These are phyloP conservation scores for Fusarium sp. DNA, from an alignment of 2,329 filamentous ascomycete species.

Conservation along the genomic window DNA sequence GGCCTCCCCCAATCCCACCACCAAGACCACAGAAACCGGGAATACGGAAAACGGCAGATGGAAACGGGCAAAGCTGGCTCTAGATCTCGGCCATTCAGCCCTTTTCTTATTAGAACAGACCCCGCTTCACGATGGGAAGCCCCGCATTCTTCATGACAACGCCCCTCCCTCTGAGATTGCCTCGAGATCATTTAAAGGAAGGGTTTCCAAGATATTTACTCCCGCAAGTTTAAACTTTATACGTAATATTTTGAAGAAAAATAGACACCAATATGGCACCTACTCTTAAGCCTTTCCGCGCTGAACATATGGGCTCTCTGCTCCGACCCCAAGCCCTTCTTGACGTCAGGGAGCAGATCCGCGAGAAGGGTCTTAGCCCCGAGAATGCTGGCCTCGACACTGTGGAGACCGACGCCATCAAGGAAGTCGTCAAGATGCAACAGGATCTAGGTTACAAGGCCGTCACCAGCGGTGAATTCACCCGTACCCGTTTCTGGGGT, in stretches of 20 bases:
- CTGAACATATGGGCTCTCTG: constrained; percentile 80
- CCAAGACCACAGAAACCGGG: neutral
- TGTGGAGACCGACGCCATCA: constrained; percentile 66
- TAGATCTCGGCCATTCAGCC: constrained; percentile 20
- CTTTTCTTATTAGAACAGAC: constrained; percentile 11
- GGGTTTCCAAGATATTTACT: neutral
- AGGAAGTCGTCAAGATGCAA: constrained; percentile 74
- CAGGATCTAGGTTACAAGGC: constrained; percentile 73
- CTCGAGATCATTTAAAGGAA: neutral
- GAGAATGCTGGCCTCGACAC: constrained; percentile 66
- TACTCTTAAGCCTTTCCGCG: constrained; percentile 69
- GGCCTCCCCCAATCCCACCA: constrained; percentile 16
- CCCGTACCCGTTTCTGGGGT: constrained; percentile 59
- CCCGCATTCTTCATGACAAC: constrained; percentile 22
- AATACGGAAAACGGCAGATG: constrained; percentile 15
- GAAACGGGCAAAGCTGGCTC: constrained; percentile 8
- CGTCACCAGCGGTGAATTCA: constrained; percentile 78
- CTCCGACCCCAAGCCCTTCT: constrained; percentile 69
- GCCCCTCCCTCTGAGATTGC: constrained; percentile 21
- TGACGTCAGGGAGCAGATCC: constrained; percentile 47
- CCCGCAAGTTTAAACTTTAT: neutral
- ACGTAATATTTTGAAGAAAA: neutral
- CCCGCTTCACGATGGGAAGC: constrained; percentile 22
- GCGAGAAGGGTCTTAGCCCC: constrained; percentile 53
- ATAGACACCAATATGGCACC: constrained; percentile 23